Evolutionary conservation across 352 stramenopile species (phyloP), one percentile per base, ranked within the genome.

Genomic region (Pythium monospermum): DNA sequence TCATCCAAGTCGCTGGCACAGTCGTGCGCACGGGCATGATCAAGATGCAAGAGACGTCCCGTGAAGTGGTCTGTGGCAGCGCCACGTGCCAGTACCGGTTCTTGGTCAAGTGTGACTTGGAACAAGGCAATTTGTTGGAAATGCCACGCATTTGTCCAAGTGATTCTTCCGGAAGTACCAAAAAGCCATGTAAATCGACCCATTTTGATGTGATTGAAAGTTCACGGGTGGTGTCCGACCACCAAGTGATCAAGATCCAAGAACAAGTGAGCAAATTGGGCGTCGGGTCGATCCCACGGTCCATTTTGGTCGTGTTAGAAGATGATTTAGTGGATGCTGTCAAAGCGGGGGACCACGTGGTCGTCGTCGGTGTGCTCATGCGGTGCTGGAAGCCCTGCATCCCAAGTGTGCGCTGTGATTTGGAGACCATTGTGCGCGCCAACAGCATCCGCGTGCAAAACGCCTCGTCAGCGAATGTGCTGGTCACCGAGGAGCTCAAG

Each of bases 211-310:
- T 74, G 5, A 47, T 88, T 16, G 75, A 76, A 13, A 63, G 69
- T 21, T 72, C 71, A 15, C 66, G 70, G 22, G 59, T 85, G 0
- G 71, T 87, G 41, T 84, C 72, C 11, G 76, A 87, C 53, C 74
- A 87, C 55, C 74, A 98, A 63, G 91, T 98, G 64, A 96, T 98
- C 51, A 97, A 98, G 65, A 90, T 99, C 38, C 95, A 99, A 68
- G 96, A 99, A 61, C 82, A 95, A 42, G 85, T 91, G 19, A 89
- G 86, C n/a, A 93, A 90, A 53, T 59, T 97, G 12, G 76, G 72
- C 23, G 78, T 98, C 26, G 95, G 95, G 1, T 95, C 79, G 28
- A 97, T 98, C 49, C 96, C 96, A 2, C 73, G 92, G 27, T 95
- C 85, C 18, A 95, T 99, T 19, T 64, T 98, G 23, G 85, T 98